Base-by-base conservation (phyloP, 345 rosid genomes). In the Anacardium occidentale region DNA sequence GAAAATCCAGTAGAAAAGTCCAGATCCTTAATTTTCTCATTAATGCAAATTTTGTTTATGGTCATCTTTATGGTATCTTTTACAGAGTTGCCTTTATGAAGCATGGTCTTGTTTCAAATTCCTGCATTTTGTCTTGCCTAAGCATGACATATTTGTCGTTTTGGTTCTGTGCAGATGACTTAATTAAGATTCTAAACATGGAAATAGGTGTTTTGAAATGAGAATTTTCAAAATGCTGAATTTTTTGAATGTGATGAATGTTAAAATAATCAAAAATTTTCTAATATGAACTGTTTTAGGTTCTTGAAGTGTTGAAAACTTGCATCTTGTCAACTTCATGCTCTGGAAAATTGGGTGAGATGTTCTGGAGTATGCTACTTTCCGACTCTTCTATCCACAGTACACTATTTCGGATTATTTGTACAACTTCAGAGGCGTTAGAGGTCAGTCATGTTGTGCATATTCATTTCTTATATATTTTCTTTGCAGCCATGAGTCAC, bases 351-450 rank as follows among this genome's bases (percentile, higher is more conserved):
- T 75, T 83, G 73, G 86, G 86, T 65, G 80, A 76, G 73, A 81
- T 81, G 50, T 72, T 95, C 79, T 83, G 78, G 79, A 84, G 88
- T 68, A 76, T 95, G 74, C 77, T 92, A 77, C 89, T 95, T 51
- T 70, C 71, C 74, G 98, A 95, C 84, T 84, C 91, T 76, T 92
- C 99, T 68, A 90, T 95, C 77, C 94, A 86, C 73, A 81, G 64
- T 24, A 66, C 86, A 64, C 83, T 92, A 37, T 84, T 88, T 62
- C 92, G 94, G 70, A 84, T 91, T 76, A 77, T 86, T 72, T 89
- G 99, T 77, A 91, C 86, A 24, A 90, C 91, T 55, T 82, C 85
- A 15, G 87, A 84, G 76, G 79, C 86, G 68, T 83, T 95, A 75
- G 98, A 95, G 97, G 98, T 94, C 74, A 80, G 90, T 61, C 32